These are phyloP conservation scores for Hortiboletus flavorubellus DNA, from an alignment of 768 basidiomycete genomes.

Conservation along the genomic window DNA sequence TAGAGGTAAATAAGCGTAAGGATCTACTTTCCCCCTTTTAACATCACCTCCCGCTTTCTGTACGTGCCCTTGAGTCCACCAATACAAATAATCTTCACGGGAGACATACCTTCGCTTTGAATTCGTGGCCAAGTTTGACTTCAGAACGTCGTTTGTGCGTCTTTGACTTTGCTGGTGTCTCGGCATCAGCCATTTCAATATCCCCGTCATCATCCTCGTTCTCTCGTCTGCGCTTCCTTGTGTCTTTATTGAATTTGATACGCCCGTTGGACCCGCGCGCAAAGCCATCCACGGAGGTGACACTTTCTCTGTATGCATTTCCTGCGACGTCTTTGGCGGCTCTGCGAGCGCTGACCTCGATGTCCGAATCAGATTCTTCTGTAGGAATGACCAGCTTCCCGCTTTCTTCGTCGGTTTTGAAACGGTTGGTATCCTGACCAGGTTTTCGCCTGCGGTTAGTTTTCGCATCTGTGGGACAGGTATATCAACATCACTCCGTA, in stretches of 20 bases:
- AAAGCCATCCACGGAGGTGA: constrained; percentile 88
- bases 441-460: constrained; percentile 64
- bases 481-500: constrained; percentile 1
- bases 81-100: background rate
- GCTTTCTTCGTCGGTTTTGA: constrained; percentile 82
- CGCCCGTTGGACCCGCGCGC: constrained; percentile 79
- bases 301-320: constrained; percentile 75
- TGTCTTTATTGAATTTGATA: constrained; percentile 95
- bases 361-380: constrained; percentile 48
- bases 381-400: constrained; percentile 77
- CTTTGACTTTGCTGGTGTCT: constrained; percentile 40
- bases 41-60: constrained; percentile 95
- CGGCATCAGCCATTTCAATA: constrained; percentile 74
- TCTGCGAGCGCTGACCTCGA: constrained; percentile 37
- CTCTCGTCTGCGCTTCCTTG: constrained; percentile 84
- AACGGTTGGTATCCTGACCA: constrained; percentile 80
- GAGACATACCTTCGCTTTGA: constrained; percentile 85
- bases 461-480: constrained; percentile 36
- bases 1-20: constrained; percentile 88
- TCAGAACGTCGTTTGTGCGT: constrained; percentile 54
- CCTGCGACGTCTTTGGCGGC: constrained; percentile 59
- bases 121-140: constrained; percentile 75
- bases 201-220: constrained; percentile 59
- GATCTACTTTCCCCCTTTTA: constrained; percentile 83
- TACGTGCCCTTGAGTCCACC: constrained; percentile 7